A percentile compares a stretch with the other conserved stretches of the same genome.
Conservation (phyloP, 169 alveolate genomes). For the Plasmodium reichenowi region DNA sequence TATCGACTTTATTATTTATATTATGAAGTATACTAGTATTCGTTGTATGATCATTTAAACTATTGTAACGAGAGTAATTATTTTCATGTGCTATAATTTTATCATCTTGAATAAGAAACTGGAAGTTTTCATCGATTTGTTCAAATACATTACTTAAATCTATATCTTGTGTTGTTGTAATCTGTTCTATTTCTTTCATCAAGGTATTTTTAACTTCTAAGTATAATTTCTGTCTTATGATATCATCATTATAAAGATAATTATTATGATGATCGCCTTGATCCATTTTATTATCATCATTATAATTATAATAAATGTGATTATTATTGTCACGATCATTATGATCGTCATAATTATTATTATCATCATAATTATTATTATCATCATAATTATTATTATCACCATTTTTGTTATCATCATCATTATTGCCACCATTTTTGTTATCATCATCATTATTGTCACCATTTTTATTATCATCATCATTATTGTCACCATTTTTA, state of each 20-base stretch:
- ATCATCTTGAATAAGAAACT: conserved; percentile 8
- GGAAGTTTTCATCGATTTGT: conserved; percentile 21
- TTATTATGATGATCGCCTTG: not conserved
- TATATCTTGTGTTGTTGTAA: not conserved
- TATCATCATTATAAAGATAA: not conserved
- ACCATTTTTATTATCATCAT: no score
- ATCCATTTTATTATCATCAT: not conserved
- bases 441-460: no score
- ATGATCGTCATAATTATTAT: no score
- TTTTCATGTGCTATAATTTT: not conserved
- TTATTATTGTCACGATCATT: no score
- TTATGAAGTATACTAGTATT: not conserved
- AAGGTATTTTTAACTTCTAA: not conserved
- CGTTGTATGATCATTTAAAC: not conserved
- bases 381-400: no score
- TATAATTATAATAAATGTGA: no score
- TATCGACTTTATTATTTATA: not conserved
- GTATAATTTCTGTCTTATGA: not conserved
- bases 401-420: no score
- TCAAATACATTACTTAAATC: conserved; percentile 47
- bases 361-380: no score
- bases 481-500: no score
- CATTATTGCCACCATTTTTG: no score
- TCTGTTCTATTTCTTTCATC: conserved; percentile 29
- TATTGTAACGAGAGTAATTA: not conserved